Conservation (phyloP, 257 asterid genomes). For the Mentha longifolia region DNA sequence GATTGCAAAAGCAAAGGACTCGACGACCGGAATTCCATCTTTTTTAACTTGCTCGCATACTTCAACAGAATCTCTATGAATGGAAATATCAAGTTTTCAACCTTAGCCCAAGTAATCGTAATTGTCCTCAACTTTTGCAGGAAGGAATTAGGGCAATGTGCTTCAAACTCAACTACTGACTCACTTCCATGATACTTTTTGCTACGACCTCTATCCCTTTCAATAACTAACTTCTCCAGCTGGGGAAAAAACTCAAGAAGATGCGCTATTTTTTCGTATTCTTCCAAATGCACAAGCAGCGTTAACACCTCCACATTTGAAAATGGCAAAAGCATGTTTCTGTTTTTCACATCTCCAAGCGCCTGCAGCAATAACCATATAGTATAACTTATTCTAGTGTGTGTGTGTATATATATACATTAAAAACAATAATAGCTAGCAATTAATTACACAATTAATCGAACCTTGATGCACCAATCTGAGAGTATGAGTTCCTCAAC, state of each 20-base stretch:
- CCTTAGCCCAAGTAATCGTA: not conserved
- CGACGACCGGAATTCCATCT: not conserved
- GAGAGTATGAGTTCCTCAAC: not conserved
- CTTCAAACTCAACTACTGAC: not conserved
- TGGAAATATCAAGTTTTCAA: not conserved
- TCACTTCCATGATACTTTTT: too few species aligned
- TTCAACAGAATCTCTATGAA: not conserved
- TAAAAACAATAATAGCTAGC: too few species aligned
- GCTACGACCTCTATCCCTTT: too few species aligned
- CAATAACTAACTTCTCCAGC: too few species aligned
- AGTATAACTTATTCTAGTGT: too few species aligned
- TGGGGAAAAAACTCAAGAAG: not conserved
- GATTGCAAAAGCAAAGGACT: not conserved
- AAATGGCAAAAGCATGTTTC: not conserved
- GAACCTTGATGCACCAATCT: not conserved
- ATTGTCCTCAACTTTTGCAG: too few species aligned
- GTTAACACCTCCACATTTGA: not conserved
- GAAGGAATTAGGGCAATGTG: not conserved
- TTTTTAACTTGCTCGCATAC: not conserved
- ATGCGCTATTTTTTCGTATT: not conserved
- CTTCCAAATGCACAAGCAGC: not conserved
- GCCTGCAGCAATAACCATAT: not conserved
- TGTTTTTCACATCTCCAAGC: not conserved
- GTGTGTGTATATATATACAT: too few species aligned
- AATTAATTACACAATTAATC: not conserved